These are phyloP conservation scores for Ganoderma leucocontextum DNA, from an alignment of 1,284 basidiomycete species.

Conservation along the genomic window DNA sequence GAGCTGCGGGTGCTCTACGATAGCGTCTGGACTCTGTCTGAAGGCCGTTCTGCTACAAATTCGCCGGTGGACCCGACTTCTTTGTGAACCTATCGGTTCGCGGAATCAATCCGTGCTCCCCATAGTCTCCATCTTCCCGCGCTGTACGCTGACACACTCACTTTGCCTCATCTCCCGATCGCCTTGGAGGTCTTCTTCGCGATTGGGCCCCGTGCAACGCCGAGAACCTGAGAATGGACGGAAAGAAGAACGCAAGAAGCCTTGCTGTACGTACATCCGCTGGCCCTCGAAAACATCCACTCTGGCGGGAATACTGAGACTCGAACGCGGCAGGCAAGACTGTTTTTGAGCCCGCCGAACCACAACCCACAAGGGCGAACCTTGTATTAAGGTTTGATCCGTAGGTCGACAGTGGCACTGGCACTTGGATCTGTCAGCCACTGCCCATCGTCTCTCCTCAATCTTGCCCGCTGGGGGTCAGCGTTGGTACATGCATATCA, in stretches of 20 bases:
- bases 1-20: slow-evolving; percentile 22
- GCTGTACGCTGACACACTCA: slow-evolving; percentile 26
- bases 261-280: neutral
- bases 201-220: slow-evolving; percentile 10
- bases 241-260: slow-evolving; percentile 1
- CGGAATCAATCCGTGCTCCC: slow-evolving; percentile 26
- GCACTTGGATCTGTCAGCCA: slow-evolving; percentile 6
- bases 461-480: slow-evolving; percentile 12
- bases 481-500: neutral
- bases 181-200: slow-evolving; percentile 6
- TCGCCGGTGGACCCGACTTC: slow-evolving; percentile 25
- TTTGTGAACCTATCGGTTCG: slow-evolving; percentile 33
- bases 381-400: slow-evolving; percentile 29
- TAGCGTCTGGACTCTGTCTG: slow-evolving; percentile 4
- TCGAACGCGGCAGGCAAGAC: neutral
- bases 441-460: slow-evolving; percentile 5
- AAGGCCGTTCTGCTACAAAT: slow-evolving; percentile 7
- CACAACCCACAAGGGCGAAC: neutral
- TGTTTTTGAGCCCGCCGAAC: neutral
- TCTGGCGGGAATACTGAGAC: slow-evolving; percentile 5
- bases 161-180: slow-evolving; percentile 18
- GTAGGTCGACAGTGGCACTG: slow-evolving; percentile 8
- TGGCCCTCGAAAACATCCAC: neutral
- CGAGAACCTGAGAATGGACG: slow-evolving; percentile 4
- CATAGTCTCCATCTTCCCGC: slow-evolving; percentile 24